Conservation (phyloP, 2,329 filamentous ascomycete species). For the Penicillium thymicola region DNA sequence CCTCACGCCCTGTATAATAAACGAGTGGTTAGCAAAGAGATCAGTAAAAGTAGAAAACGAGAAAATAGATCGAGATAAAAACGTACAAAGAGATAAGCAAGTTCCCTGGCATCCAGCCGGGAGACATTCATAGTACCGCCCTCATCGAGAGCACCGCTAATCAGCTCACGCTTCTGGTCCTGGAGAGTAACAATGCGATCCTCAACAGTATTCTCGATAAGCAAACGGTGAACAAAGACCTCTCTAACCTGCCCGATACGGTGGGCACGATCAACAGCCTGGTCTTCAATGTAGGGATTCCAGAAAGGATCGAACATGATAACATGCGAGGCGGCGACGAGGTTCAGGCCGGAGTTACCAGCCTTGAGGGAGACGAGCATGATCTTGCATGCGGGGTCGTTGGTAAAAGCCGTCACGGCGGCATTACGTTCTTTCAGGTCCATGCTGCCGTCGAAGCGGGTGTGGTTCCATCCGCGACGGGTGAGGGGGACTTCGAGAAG, state of each 20-base stretch:
- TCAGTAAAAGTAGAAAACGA: not conserved
- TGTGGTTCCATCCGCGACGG: constrained; percentile 56
- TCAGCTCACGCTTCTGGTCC: constrained; percentile 71
- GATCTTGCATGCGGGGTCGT: constrained; percentile 58
- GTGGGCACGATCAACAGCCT: constrained; percentile 85
- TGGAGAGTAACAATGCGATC: constrained; percentile 80
- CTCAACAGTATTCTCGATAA: constrained; percentile 77
- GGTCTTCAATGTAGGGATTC: constrained; percentile 91
- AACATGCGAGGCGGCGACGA: constrained; percentile 77
- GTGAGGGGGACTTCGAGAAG: constrained; percentile 70
- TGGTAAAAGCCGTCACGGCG: constrained; percentile 65
- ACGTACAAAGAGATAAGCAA: constrained; percentile 66
- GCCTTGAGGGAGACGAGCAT: constrained; percentile 78
- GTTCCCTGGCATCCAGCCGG: constrained; percentile 62
- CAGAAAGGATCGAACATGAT: constrained; percentile 92
- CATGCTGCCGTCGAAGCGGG: constrained; percentile 77
- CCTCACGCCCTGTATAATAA: constrained; percentile 20
- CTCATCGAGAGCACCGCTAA: constrained; percentile 78
- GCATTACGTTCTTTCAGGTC: constrained; percentile 61
- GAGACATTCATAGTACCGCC: constrained; percentile 64
- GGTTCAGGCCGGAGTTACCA: constrained; percentile 80
- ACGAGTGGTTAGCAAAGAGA: constrained; percentile 5
- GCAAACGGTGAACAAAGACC: constrained; percentile 76
- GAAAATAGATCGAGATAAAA: not conserved
- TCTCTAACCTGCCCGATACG: constrained; percentile 74